Conservation (phyloP, 2,329 filamentous ascomycete species). For the Epichloe elymi region DNA sequence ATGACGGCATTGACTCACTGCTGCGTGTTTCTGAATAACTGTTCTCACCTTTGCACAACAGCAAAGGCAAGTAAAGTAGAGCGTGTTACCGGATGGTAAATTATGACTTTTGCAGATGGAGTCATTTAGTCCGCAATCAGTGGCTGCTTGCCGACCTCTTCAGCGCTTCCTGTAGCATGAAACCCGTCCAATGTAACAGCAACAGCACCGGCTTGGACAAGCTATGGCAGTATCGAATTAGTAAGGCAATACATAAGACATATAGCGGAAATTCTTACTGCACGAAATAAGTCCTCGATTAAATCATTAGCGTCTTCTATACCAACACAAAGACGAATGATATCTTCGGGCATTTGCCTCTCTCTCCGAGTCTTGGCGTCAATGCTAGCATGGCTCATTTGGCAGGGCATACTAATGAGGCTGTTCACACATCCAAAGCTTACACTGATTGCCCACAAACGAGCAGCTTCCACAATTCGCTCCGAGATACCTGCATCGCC, state of each 20-base stretch:
- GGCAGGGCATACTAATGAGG: slow-evolving; percentile 97
- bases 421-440: slow-evolving; percentile 98
- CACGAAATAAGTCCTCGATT: slow-evolving; percentile 82
- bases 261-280: slow-evolving; percentile 46
- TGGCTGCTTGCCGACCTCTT: slow-evolving; percentile 15
- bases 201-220: slow-evolving; percentile 90
- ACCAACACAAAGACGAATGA: slow-evolving; percentile 88
- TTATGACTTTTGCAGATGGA: neutral
- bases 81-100: no score
- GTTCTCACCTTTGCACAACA: neutral
- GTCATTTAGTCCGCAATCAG: neutral
- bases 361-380: slow-evolving; percentile 86
- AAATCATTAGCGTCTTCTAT: slow-evolving; percentile 89
- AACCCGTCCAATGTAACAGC: slow-evolving; percentile 76
- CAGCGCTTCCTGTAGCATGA: slow-evolving; percentile 39
- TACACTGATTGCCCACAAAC: slow-evolving; percentile 89
- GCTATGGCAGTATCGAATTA: slow-evolving; percentile 27
- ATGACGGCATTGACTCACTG: neutral
- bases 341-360: slow-evolving; percentile 88
- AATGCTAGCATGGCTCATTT: slow-evolving; percentile 98
- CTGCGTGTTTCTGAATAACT: neutral
- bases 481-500: slow-evolving; percentile 74
- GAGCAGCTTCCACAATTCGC: slow-evolving; percentile 84
- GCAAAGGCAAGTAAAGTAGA: no score
- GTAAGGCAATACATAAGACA: neutral